A percentile compares a stretch with the other conserved stretches of the same genome.
phyloP scores from a whole-genome alignment of 2,329 filamentous ascomycete species.

The Chaetomiaceae sp. region DNA sequence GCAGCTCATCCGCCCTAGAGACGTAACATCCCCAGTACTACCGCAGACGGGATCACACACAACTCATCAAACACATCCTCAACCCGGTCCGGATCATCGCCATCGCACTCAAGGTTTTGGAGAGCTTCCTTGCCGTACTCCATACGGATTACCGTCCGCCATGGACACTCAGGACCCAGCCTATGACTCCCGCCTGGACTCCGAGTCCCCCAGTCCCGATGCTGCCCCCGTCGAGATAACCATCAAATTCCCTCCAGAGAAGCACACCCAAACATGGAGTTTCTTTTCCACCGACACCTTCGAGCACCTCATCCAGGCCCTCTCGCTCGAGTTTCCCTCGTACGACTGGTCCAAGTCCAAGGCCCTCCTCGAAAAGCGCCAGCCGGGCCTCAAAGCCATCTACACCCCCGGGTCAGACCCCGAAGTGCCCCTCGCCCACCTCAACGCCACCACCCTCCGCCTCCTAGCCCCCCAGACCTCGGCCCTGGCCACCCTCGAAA shows the following conservation, averaged over 20 bases:
- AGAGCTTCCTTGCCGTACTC: no score
- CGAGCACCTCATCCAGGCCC: slow-evolving; percentile 13
- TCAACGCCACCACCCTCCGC: slow-evolving; percentile 27
- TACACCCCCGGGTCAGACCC: slow-evolving; percentile 27
- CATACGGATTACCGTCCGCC: no score
- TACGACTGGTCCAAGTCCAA: slow-evolving; percentile 25
- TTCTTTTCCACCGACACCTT: slow-evolving; percentile 17
- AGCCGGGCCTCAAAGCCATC: slow-evolving; percentile 21
- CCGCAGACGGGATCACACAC: no score
- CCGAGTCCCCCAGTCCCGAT: neutral
- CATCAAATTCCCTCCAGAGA: slow-evolving; percentile 22
- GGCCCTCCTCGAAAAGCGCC: slow-evolving; percentile 23
- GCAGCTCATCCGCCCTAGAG: no score
- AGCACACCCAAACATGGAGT: slow-evolving; percentile 18
- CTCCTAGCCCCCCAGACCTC: slow-evolving; percentile 29
- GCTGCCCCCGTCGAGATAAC: slow-evolving; percentile 17
- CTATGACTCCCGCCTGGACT: neutral
- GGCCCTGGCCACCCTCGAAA: slow-evolving; percentile 25
- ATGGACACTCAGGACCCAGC: slow-evolving; percentile 7
- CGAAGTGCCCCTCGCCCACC: slow-evolving; percentile 22
- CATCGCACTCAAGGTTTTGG: no score
- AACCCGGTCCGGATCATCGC: no score
- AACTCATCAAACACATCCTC: no score
- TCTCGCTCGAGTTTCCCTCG: slow-evolving; percentile 17
- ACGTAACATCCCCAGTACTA: no score